These are phyloP conservation scores for Fragaria iinumae DNA, from an alignment of 306 rosid species.

Conservation along the genomic window DNA sequence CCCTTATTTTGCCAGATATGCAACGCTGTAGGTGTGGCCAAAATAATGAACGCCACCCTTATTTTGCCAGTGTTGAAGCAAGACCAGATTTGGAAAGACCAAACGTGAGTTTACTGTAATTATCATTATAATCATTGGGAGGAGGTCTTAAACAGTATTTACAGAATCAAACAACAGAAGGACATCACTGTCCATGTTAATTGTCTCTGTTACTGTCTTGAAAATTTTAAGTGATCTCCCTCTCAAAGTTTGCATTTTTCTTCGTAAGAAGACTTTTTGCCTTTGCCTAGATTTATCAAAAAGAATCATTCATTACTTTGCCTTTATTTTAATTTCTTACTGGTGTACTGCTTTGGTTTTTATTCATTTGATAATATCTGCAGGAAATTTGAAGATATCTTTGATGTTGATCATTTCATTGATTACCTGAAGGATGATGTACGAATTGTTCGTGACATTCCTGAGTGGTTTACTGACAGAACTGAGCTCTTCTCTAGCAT, in stretches of 20 bases:
- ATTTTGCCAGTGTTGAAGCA: slow-evolving; percentile 94
- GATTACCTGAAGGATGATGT: slow-evolving; percentile 93
- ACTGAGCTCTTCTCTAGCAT: slow-evolving; percentile 86
- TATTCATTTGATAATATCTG: slow-evolving; percentile 25
- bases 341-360: slow-evolving; percentile 9
- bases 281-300: neutral
- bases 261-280: neutral
- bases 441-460: slow-evolving; percentile 91
- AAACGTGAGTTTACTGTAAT: slow-evolving; percentile 62
- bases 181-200: neutral
- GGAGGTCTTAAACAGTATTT: neutral
- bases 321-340: neutral
- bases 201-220: neutral
- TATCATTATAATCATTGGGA: neutral
- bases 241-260: neutral
- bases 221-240: neutral
- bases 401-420: slow-evolving; percentile 97
- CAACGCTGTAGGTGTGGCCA: slow-evolving; percentile 98
- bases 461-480: slow-evolving; percentile 97
- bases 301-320: neutral
- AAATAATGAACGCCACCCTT: slow-evolving; percentile 13
- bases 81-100: slow-evolving; percentile 99
- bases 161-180: neutral
- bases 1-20: slow-evolving; percentile 64
- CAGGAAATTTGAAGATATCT: slow-evolving; percentile 98